These are phyloP conservation scores for Eucalyptus marginata DNA, from an alignment of 345 rosid species.

Conservation along the genomic window DNA sequence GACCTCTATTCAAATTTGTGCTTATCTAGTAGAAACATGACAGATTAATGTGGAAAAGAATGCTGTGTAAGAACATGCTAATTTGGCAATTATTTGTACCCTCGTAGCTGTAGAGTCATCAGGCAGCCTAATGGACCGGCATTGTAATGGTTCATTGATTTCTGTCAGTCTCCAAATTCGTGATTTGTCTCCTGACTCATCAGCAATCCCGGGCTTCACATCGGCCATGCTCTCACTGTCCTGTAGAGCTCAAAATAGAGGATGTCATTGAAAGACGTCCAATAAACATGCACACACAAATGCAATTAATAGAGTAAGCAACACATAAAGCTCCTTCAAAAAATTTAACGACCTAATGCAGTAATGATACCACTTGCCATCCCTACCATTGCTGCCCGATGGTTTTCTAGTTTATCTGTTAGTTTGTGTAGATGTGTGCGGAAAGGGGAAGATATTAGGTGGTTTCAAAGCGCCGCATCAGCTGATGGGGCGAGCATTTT, in stretches of 20 bases:
- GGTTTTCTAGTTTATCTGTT: no score
- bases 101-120: slow-evolving; percentile 43
- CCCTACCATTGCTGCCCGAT: no score
- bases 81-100: slow-evolving; percentile 15
- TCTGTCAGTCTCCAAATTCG: slow-evolving; percentile 62
- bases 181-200: slow-evolving; percentile 50
- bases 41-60: neutral
- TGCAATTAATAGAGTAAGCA: neutral
- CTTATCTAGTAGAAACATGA: neutral
- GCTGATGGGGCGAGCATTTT: no score
- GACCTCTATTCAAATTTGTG: neutral
- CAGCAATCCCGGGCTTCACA: slow-evolving; percentile 49
- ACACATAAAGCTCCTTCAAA: neutral
- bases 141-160: slow-evolving; percentile 64
- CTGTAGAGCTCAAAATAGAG: slow-evolving; percentile 14
- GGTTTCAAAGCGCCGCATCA: no score
- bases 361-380: neutral
- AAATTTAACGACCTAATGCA: neutral
- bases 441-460: no score
- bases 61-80: neutral
- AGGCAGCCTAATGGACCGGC: slow-evolving; percentile 67
- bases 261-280: neutral
- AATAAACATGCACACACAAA: neutral
- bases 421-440: no score
- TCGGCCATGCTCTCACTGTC: slow-evolving; percentile 42